Evolutionary conservation across 2,329 filamentous ascomycete species (phyloP).

Genomic region (Fusarium equiseti): DNA sequence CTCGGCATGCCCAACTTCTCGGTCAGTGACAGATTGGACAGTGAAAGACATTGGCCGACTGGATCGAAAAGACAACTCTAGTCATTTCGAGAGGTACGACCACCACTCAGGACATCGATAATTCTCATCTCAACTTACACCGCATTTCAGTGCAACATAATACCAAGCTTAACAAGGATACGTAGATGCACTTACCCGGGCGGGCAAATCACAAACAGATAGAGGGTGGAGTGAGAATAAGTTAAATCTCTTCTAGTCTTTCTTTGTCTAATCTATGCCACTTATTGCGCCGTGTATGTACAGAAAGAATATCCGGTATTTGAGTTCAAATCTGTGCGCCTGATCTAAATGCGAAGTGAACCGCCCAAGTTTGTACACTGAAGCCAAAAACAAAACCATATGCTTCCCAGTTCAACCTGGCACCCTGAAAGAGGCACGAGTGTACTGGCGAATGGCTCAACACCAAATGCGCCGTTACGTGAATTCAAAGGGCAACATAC

Average conservation of each 20-base stretch:
- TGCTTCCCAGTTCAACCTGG: slow-evolving; percentile 22
- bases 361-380: slow-evolving; percentile 15
- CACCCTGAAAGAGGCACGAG: slow-evolving; percentile 6
- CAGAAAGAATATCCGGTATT: slow-evolving; percentile 31
- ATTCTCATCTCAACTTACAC: neutral
- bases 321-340: slow-evolving; percentile 28
- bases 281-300: slow-evolving; percentile 39
- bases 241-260: slow-evolving; percentile 25
- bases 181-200: neutral
- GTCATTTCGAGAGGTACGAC: neutral
- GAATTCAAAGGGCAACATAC: neutral
- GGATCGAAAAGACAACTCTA: neutral
- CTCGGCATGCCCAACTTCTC: neutral
- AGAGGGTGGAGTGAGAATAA: neutral
- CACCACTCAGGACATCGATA: neutral
- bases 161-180: neutral
- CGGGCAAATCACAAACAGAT: neutral
- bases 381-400: slow-evolving; percentile 21
- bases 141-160: neutral
- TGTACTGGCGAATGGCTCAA: slow-evolving; percentile 4
- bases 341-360: slow-evolving; percentile 35
- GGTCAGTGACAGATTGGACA: neutral
- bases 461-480: slow-evolving; percentile 20
- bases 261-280: slow-evolving; percentile 42
- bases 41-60: neutral